Conservation (phyloP, 176 grass and related monocot genomes). For the Zizania latifolia region DNA sequence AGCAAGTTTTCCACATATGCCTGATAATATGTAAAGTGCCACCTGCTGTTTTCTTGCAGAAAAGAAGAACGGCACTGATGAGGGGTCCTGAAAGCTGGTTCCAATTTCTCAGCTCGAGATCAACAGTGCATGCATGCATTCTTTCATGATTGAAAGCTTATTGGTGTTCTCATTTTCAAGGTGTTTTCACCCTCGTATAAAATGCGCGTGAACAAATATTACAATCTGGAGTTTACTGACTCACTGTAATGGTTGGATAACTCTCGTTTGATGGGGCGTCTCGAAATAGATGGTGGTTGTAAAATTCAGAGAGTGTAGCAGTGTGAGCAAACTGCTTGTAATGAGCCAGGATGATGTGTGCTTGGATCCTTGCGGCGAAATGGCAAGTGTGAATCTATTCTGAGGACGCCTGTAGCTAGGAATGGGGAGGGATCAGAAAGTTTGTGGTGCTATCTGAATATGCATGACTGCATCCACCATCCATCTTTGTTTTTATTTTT, state of each 20-base stretch:
- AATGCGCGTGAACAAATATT: not conserved
- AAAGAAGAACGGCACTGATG: not conserved
- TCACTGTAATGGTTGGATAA: not conserved
- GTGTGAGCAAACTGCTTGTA: constrained; percentile 7
- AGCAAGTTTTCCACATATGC: not conserved
- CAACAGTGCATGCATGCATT: not conserved
- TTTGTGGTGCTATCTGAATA: not conserved
- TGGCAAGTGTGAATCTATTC: constrained; percentile 21
- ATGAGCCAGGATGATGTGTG: not conserved
- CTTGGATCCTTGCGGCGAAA: constrained; percentile 11
- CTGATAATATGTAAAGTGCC: not conserved
- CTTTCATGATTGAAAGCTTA: not conserved
- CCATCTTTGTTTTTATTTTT: too few relatives aligned
- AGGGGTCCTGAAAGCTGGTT: not conserved
- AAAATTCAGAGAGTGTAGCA: constrained; percentile 12
- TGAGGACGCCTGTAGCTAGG: not conserved
- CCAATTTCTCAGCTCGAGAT: not conserved
- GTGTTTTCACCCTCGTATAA: not conserved
- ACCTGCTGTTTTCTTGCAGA: not conserved
- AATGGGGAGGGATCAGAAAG: not conserved
- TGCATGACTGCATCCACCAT: not conserved
- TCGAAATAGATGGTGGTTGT: too few relatives aligned
- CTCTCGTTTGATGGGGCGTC: too few relatives aligned
- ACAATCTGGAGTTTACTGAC: not conserved
- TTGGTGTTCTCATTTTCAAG: not conserved